A percentile compares a stretch with the other conserved stretches of the same genome.
phyloP scores from a whole-genome alignment of 176 grass and related monocot genomes.

The Phoenix roebelenii region DNA sequence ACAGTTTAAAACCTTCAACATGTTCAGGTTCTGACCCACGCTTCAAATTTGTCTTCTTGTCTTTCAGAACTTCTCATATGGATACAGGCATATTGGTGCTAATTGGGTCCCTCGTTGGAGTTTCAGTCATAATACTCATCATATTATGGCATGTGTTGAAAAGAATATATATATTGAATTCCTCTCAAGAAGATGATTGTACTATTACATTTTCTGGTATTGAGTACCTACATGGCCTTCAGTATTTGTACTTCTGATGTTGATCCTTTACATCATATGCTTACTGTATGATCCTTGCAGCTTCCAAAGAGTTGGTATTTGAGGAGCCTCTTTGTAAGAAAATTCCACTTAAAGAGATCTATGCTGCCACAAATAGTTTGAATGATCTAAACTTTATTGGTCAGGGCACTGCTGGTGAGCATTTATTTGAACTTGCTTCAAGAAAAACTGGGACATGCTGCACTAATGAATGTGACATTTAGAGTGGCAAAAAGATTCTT shows the following conservation, averaged over 20 bases:
- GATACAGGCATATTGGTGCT: slow-evolving; percentile 3
- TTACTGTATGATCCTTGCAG: neutral
- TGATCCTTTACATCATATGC: neutral
- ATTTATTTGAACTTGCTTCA: too few species aligned
- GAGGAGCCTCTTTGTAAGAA: slow-evolving; percentile 36
- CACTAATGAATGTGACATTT: too few species aligned
- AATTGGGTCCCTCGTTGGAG: neutral
- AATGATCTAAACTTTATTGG: slow-evolving; percentile 43
- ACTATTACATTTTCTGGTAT: neutral
- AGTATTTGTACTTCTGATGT: neutral
- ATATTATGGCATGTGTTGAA: neutral
- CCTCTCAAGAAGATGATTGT: neutral
- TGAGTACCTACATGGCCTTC: too few species aligned
- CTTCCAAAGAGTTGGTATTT: slow-evolving; percentile 26
- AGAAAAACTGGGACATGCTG: too few species aligned
- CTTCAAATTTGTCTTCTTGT: too few species aligned
- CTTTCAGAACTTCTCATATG: neutral
- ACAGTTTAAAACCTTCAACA: too few species aligned
- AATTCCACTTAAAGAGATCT: slow-evolving; percentile 54
- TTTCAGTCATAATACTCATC: slow-evolving; percentile 1
- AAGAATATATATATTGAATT: neutral
- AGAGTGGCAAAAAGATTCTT: too few species aligned
- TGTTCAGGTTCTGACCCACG: too few species aligned
- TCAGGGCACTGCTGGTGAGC: slow-evolving; percentile 53
- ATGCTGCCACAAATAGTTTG: slow-evolving; percentile 36